phyloP scores from a whole-genome alignment of 148 eudicot genomes.

The Heliosperma pusillum region DNA sequence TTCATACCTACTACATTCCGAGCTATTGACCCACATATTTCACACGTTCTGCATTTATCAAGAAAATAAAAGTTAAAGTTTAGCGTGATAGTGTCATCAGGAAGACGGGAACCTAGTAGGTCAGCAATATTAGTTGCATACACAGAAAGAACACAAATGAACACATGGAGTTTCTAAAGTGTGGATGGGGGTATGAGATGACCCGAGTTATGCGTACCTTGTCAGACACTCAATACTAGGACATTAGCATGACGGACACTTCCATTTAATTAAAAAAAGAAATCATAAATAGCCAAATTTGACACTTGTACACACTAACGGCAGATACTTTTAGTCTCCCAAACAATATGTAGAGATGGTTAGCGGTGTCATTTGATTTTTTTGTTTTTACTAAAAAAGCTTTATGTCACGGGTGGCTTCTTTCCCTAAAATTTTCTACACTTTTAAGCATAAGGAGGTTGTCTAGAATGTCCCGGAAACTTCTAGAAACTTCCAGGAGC shows the following conservation, averaged over 20 bases:
- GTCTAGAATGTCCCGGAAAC: too few species aligned
- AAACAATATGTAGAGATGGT: not conserved
- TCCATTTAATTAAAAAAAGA: not conserved
- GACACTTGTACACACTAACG: not conserved
- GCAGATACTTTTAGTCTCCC: not conserved
- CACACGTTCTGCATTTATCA: conserved; percentile 53
- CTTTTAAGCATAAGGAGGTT: too few species aligned
- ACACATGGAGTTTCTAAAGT: not conserved
- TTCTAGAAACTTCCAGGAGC: too few species aligned
- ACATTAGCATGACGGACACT: not conserved
- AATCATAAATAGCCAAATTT: not conserved
- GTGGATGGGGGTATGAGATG: not conserved
- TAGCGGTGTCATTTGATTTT: not conserved
- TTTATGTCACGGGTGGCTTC: too few species aligned
- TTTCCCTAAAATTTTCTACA: too few species aligned
- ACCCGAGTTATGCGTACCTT: not conserved
- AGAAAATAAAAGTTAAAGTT: not conserved
- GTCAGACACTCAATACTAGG: not conserved
- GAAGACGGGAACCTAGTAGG: not conserved
- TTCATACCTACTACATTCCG: conserved; percentile 60
- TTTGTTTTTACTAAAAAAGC: too few species aligned
- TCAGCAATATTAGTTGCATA: not conserved
- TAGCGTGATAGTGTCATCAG: not conserved
- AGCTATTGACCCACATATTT: conserved; percentile 82
- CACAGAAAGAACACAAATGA: not conserved